Evolutionary conservation across 192 early-diverging fungal genomes (phyloP).

Genomic region (Coemansia sp.): DNA sequence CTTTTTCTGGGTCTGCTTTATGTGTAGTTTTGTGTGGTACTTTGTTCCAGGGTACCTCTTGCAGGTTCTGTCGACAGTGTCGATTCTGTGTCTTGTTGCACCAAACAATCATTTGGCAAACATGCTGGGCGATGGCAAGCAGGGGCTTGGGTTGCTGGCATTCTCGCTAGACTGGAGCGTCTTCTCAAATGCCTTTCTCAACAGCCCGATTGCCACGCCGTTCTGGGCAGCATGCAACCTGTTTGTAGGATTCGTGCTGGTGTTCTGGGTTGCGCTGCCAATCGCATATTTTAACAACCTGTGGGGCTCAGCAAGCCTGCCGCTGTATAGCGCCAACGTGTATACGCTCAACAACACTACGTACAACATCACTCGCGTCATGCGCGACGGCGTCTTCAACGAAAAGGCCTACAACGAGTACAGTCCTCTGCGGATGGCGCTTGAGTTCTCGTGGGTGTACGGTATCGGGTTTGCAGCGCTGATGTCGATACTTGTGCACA

Average conservation of each 20-base stretch:
- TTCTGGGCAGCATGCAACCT: conserved; percentile 75
- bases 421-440: conserved; percentile 68
- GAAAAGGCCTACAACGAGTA: conserved; percentile 61
- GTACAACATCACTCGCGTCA: conserved; percentile 63
- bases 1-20: conserved; percentile 58
- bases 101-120: conserved; percentile 51
- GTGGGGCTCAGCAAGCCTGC: conserved; percentile 62
- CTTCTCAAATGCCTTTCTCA: conserved; percentile 59
- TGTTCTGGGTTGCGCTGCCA: conserved; percentile 78
- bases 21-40: conserved; percentile 56
- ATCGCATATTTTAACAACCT: conserved; percentile 68
- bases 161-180: conserved; percentile 80
- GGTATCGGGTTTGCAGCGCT: conserved; percentile 69
- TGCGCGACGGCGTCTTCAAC: conserved; percentile 58
- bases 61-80: conserved; percentile 65
- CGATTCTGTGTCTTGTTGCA: conserved; percentile 62
- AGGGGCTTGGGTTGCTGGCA: conserved; percentile 68
- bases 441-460: conserved; percentile 71
- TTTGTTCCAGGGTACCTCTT: conserved; percentile 69
- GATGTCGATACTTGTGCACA: conserved; percentile 71
- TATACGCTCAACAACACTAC: conserved; percentile 59
- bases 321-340: conserved; percentile 64
- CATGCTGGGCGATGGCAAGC: conserved; percentile 55
- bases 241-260: conserved; percentile 68
- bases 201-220: conserved; percentile 72